phyloP scores from a whole-genome alignment of 345 rosid genomes.

The Kernera saxatilis region DNA sequence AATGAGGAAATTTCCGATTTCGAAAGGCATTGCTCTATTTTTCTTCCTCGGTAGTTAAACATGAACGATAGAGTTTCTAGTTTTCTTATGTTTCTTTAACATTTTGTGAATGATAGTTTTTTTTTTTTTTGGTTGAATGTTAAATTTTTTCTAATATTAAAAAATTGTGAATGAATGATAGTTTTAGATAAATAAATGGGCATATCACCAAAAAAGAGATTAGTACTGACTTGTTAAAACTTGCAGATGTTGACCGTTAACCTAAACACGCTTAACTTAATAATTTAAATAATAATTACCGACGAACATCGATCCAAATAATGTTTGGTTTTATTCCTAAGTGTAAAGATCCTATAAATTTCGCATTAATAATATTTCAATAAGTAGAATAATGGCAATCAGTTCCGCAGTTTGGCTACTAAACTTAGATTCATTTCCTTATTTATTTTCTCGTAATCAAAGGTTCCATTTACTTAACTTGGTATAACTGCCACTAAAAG shows the following conservation, averaged over 20 bases:
- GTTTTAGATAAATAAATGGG: background rate
- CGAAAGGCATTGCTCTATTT: background rate
- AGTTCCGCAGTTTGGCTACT: background rate
- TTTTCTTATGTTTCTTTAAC: too few relatives aligned
- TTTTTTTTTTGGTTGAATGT: too few relatives aligned
- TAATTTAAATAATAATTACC: constrained; percentile 10
- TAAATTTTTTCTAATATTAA: too few relatives aligned
- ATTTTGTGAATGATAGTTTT: too few relatives aligned
- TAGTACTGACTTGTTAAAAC: background rate
- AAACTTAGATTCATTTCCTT: background rate
- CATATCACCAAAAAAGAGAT: background rate
- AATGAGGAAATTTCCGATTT: background rate
- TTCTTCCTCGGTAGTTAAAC: background rate
- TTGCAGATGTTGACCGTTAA: constrained; percentile 7
- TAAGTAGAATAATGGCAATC: background rate
- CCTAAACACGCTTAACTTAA: constrained; percentile 15
- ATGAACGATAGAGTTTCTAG: background rate
- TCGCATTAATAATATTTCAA: background rate
- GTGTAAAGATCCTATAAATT: background rate
- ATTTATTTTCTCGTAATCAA: background rate
- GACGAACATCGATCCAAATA: constrained; percentile 3
- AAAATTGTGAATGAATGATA: background rate
- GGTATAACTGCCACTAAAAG: constrained; percentile 6
- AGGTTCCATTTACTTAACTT: constrained; percentile 10
- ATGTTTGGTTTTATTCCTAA: constrained; percentile 18